Evolutionary conservation across 179 eudicot genomes (phyloP), one percentile per base, ranked within the genome.

Genomic region (Vitellaria paradoxa): DNA sequence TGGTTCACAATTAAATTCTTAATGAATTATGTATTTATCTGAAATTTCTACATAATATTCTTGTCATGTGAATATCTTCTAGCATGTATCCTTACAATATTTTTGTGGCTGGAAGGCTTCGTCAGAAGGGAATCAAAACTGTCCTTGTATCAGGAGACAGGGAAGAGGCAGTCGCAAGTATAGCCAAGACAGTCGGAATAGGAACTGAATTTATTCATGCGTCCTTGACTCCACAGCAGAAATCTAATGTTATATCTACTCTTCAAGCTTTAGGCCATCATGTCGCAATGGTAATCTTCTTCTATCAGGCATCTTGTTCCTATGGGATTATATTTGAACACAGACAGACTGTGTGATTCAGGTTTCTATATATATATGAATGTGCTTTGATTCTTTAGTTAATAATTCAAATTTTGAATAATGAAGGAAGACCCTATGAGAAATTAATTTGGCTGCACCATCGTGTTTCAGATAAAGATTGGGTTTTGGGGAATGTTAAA

Each of bases 101-200:
- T 21, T 42, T 64, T 53, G n/a, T 72, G 52, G 20, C 60, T 64
- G 67, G 71, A 77, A 92, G 97, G 91, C 92, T 92, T 76, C 83
- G 78, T 67, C 84, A 82, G 76, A 82, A 82, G 82, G 97, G 93
- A 75, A 91, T 95, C 77, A 84, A 86, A 73, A 84, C 95, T 13
- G 84, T 88, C 47, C 87, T 95, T 55, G 73, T 93, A 87, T 95
- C 99, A 40, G 99, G 99, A 74, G 97, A 95, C 97, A 89, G 97
- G 90, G 92, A 93, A 89, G 99, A 90, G 86, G 99, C 97, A 87
- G 97, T 95, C 76, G 90, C 95, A 90, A 84, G 72, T 76, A 86
- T 95, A 66, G 97, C 93, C 57, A 86, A 86, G 69, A 68, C 82
- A 45, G 88, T 95, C 80, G 99, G 99, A 77, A 90, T 95, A 80